Evolutionary conservation across 371 early-diverging fungal genomes (phyloP).

Genomic region (Mucor plumbeus): DNA sequence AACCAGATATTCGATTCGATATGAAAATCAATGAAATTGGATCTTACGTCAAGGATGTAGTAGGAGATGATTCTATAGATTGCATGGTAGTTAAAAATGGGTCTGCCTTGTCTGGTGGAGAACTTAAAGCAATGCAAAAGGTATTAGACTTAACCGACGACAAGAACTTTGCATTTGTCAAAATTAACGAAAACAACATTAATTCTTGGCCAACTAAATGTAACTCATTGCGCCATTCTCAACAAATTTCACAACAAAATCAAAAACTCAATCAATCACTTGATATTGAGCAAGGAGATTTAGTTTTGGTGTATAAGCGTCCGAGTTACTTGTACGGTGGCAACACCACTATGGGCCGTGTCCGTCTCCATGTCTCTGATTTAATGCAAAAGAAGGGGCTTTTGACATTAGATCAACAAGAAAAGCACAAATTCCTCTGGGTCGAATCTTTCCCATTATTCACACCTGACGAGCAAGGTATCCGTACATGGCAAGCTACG

Average conservation of each 20-base stretch:
- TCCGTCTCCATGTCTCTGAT: conserved; percentile 66
- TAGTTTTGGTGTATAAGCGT: conserved; percentile 65
- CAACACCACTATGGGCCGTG: conserved; percentile 79
- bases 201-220: conserved; percentile 61
- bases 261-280: conserved; percentile 35
- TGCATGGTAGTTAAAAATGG: conserved; percentile 55
- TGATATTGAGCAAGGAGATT: conserved; percentile 61
- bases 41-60: conserved; percentile 30
- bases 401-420: conserved; percentile 44
- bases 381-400: conserved; percentile 63
- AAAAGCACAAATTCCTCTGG: conserved; percentile 81
- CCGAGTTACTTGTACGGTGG: conserved; percentile 66
- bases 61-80: conserved; percentile 36
- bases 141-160: conserved; percentile 34
- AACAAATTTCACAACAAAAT: conserved; percentile 13
- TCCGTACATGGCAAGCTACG: conserved; percentile 65
- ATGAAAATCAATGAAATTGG: conserved; percentile 66
- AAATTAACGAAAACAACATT: conserved; percentile 61
- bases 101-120: conserved; percentile 39
- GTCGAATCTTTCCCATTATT: conserved; percentile 90
- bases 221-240: conserved; percentile 35
- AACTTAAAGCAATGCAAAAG: conserved; percentile 44
- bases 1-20: conserved; percentile 86
- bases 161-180: conserved; percentile 56
- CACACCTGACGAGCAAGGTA: conserved; percentile 64